Evolutionary conservation across 257 asterid species (phyloP), one percentile per base, ranked within the genome.

Genomic region (Primulina tabacum): DNA sequence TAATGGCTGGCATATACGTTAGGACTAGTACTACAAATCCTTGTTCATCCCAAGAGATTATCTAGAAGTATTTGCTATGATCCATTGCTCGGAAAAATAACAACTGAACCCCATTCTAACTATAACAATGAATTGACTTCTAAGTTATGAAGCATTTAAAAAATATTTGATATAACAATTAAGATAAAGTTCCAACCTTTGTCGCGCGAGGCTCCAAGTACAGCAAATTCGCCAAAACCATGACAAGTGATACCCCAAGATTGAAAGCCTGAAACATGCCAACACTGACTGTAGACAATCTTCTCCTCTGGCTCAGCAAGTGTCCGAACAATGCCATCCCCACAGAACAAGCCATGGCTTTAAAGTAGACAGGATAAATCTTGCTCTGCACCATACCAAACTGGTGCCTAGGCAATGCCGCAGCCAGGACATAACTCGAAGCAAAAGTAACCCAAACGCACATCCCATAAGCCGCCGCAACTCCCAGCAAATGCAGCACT

Each of bases 191-290:
- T 12, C 76, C 17, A 66, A 90, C 98, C 97, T 85, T 86, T 2
- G 84, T 78, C 0, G 97, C 96, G 5, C 77, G 83, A 68, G 96
- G 97, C 78, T 90, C 98, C 81, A 92, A 35, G 63, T 70, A 84
- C n/a, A 73, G 8, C 76, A 83, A 28, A 74, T 90, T 92, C 33
- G 71, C 67, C 82, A 88, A 64, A 56, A 82, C 69, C 87, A 76
- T 73, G 35, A n/a, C 53, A 8, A 90, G 75, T 4, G 95, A 52
- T 8, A 77, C 80, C 17, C 77, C 4, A 30, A 92, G 96, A 65
- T 82, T 81, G 14, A 75, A 70, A 7, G 82, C 75, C 62, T 81
- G 88, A 30, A 83, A 61, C 40, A 18, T 57, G 40, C 76, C 89
- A 29, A 24, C 68, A 0, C 66, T 26, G 6, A 62, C 18, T 6